Base-by-base conservation (phyloP, 2,329 filamentous ascomycete genomes). In the Botrytis paeoniae region DNA sequence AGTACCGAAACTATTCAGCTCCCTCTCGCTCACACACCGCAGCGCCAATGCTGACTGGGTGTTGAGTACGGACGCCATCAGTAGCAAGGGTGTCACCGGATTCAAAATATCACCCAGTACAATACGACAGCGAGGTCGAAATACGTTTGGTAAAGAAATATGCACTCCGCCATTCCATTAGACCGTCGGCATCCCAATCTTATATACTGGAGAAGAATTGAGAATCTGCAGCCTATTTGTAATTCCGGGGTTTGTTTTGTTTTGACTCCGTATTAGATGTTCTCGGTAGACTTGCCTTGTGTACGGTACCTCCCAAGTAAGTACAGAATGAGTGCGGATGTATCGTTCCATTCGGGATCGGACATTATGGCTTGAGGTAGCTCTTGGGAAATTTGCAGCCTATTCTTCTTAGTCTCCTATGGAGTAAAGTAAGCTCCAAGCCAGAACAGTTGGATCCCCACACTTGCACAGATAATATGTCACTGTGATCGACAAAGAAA, bases 1-100 rank as follows among this genome's bases (percentile, higher is more conserved):
- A 68, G 65, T 68, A 57, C 65, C 65, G 48, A 57, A 41, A 68
- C 35, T 57, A 68, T n/a, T 57, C 48, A 57, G 65, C 65, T 68
- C 35, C 57, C 48, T 29, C 35, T 68, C n/a, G 48, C 25, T 32
- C 35, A 68, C 65, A 68, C 65, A 68, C 37, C 25, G 48, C 48
- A 68, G 35, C 48, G 65, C 65, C 48, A 68, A 68, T 68, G 65
- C 65, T 68, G 48, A 68, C 65, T 32, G 35, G 35, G 25, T 8
- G 22, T 41, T 54, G 45, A 66, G 45, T 32, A 68, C 64, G 35
- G 39, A 68, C 64, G 64, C 64, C 48, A 57, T 32, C 48, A 41
- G 29, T 22, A 32, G 35, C 35, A 57, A 57, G 35, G 48, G 65
- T 57, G 65, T 68, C 65, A 68, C 48, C 48, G 54, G 65, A 41